A percentile compares a stretch with the other conserved stretches of the same genome.
These are phyloP conservation scores for Rhizophagus clarus DNA, from an alignment of 192 early-diverging fungal genomes.

Conservation along the genomic window DNA sequence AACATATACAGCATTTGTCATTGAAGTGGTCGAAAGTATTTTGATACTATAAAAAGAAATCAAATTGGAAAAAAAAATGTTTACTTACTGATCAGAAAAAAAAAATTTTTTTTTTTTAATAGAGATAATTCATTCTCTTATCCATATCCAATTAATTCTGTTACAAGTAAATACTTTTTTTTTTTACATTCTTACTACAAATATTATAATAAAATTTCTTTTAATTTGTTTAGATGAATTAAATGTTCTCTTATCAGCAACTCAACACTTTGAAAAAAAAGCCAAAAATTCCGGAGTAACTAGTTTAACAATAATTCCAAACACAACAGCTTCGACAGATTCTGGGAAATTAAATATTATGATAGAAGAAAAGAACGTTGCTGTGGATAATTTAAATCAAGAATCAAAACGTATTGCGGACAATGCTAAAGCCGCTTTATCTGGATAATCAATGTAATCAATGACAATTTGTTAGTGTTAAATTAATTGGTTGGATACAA, in stretches of 20 bases:
- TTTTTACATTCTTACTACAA: background rate
- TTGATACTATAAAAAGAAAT: too few species aligned
- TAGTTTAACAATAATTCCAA: background rate
- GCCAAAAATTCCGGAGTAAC: background rate
- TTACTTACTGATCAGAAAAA: background rate
- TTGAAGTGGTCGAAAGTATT: too few species aligned
- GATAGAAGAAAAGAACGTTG: background rate
- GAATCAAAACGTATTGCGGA: conserved; percentile 11
- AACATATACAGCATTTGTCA: too few species aligned
- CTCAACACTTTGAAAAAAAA: conserved; percentile 15
- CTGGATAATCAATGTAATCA: background rate
- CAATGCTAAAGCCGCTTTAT: conserved; percentile 14
- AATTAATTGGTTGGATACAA: background rate
- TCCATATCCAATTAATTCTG: conserved; percentile 13
- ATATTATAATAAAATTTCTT: background rate
- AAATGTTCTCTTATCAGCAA: conserved; percentile 1
- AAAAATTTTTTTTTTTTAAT: background rate
- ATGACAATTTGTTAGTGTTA: background rate
- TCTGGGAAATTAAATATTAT: background rate
- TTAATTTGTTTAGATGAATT: conserved; percentile 14
- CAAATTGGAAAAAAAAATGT: background rate
- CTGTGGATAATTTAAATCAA: background rate
- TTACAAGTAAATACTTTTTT: background rate
- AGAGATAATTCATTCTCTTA: conserved; percentile 27
- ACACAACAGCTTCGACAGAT: background rate